Percentiles rank a stretch among this genome's conserved stretches.
These are phyloP conservation scores for Lactarius sp. DNA, from an alignment of 768 basidiomycete species.

Conservation along the genomic window DNA sequence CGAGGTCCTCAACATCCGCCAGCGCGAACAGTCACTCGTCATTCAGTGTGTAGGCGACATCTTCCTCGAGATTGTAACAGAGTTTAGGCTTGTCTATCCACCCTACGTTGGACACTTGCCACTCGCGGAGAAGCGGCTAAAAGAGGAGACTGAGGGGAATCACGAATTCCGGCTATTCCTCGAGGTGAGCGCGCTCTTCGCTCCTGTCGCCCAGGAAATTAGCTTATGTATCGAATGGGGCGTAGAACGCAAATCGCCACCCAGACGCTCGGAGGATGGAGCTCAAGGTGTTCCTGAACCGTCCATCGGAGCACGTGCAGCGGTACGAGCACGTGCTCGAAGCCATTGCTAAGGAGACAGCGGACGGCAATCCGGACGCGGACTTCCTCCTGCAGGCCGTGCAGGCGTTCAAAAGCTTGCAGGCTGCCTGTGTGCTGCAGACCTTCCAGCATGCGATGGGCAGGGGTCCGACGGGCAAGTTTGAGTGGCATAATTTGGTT, in stretches of 20 bases:
- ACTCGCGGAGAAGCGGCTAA: slow-evolving; percentile 78
- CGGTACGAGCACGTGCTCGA: slow-evolving; percentile 83
- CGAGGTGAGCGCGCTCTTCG: slow-evolving; percentile 48
- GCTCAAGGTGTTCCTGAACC: slow-evolving; percentile 72
- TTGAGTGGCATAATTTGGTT: slow-evolving; percentile 91
- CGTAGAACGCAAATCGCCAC: slow-evolving; percentile 41
- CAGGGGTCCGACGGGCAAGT: slow-evolving; percentile 69
- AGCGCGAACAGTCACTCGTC: slow-evolving; percentile 76
- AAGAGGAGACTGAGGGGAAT: slow-evolving; percentile 81
- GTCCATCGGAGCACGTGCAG: slow-evolving; percentile 77
- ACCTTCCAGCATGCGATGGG: slow-evolving; percentile 92
- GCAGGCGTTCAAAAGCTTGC: slow-evolving; percentile 75
- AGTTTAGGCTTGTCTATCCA: slow-evolving; percentile 84
- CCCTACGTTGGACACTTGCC: slow-evolving; percentile 82
- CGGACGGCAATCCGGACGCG: slow-evolving; percentile 70
- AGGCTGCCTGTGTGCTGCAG: slow-evolving; percentile 73
- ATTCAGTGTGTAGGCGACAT: slow-evolving; percentile 86
- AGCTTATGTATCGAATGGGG: not conserved
- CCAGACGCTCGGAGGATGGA: slow-evolving; percentile 60
- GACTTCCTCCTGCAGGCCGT: slow-evolving; percentile 84
- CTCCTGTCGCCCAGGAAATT: not conserved
- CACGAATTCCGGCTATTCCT: slow-evolving; percentile 78
- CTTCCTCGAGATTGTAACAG: slow-evolving; percentile 79
- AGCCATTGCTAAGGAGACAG: slow-evolving; percentile 81
- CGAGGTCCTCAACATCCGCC: slow-evolving; percentile 80